Base-by-base conservation (phyloP, 306 rosid species). In the Cucurbita moschata region DNA sequence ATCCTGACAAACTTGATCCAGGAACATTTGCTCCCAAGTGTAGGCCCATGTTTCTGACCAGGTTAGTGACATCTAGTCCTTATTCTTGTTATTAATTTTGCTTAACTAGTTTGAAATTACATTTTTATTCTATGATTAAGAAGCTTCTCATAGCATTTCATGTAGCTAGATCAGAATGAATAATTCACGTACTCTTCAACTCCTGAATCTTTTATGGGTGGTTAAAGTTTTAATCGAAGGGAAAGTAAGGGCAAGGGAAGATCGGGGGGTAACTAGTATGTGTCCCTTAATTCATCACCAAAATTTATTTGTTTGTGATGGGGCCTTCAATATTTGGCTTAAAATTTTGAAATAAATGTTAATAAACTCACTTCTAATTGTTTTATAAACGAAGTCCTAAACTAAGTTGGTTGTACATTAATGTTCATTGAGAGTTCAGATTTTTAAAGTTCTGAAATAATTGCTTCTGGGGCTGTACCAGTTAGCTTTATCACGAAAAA, bases 11-110 rank as follows among this genome's bases (percentile, higher is more conserved):
- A 87, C 86, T 86, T 88, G 87, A 30, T 79, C 97, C 88, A 71
- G 76, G 85, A 86, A 88, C 91, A 88, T 88, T 83, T 87, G 89
- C 97, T 95, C 85, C 90, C 85, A 81, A 87, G 85, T 87, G 82
- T 90, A 86, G 83, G 88, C 96, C 81, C 89, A 72, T 86, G 84
- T 95, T 89, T 87, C 89, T 88, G 85, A 85, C 93, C 88, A 85
- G 99, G 99, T 95, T 91, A 95, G 99, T 95, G 54, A 83, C 81
- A 85, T 83, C 90, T 80, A 88, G 81, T 85, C 99, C 79, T 79
- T 71, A 75, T 83, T 88, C 85, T 76, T 91, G 91, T 84, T 87
- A 77, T 82, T 87, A 82, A 64, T 78, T 67, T 77, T 78, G 75
- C 82, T 82, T 79, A 76, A 82, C 77, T 73, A 71, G 75, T 75